Evolutionary conservation across 441 rosid genomes (phyloP).

Genomic region (Arabidopsis lyrata): DNA sequence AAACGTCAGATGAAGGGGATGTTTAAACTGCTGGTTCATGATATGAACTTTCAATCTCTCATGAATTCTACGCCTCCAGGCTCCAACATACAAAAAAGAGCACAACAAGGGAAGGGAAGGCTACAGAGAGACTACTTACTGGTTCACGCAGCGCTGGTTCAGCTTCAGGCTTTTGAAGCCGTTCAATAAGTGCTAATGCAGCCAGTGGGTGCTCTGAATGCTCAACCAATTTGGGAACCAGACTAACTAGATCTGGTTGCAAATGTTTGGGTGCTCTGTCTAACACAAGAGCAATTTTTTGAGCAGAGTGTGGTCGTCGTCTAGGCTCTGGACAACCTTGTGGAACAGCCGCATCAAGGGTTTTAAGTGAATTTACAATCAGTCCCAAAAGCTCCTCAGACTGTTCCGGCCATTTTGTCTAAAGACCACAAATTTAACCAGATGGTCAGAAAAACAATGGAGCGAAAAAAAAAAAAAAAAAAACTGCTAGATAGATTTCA

Average conservation of each 20-base stretch:
- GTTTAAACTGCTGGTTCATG: constrained; percentile 21
- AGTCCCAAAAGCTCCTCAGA: constrained; percentile 97
- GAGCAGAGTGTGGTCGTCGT: constrained; percentile 93
- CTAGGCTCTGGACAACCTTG: constrained; percentile 97
- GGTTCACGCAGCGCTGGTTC: constrained; percentile 84
- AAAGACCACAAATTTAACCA: constrained; percentile 46
- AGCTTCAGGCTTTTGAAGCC: constrained; percentile 87
- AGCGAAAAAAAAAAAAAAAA: constrained; percentile 4
- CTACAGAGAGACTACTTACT: constrained; percentile 58
- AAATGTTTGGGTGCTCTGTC: constrained; percentile 96
- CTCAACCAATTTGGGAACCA: constrained; percentile 98
- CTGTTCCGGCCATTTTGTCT: constrained; percentile 99
- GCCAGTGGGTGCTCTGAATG: constrained; percentile 95
- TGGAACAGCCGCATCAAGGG: constrained; percentile 93
- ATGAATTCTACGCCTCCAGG: constrained; percentile 20
- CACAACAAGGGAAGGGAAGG: constrained; percentile 25
- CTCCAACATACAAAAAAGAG: constrained; percentile 15
- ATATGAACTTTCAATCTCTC: constrained; percentile 18
- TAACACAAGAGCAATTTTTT: constrained; percentile 90
- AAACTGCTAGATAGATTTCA: constrained; percentile 17
- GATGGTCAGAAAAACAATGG: constrained; percentile 29
- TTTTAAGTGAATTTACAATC: constrained; percentile 95
- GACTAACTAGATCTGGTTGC: constrained; percentile 81
- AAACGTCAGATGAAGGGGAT: constrained; percentile 29
- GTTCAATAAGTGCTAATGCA: constrained; percentile 87